Percentiles rank a stretch among this genome's conserved stretches.
Evolutionary conservation across 148 eudicot species (phyloP).

Genomic region (Persicaria tinctoria): DNA sequence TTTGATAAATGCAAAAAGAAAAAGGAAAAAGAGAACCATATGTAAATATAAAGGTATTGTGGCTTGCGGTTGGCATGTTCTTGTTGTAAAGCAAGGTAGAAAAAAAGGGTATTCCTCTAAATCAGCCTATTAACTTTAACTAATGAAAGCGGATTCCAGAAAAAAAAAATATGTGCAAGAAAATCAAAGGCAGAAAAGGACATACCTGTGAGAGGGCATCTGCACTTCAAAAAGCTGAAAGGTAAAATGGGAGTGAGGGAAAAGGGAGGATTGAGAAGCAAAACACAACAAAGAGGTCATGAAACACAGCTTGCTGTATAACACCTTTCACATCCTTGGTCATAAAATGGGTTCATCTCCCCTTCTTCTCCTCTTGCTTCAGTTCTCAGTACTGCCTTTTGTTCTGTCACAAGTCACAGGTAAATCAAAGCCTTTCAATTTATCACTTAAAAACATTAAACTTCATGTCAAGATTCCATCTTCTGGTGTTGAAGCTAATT

Average conservation of each 20-base stretch:
- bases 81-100: slow-evolving; percentile 7
- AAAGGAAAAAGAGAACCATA: neutral
- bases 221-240: slow-evolving; percentile 4
- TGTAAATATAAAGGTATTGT: neutral
- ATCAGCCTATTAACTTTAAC: slow-evolving; percentile 25
- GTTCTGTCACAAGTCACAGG: slow-evolving; percentile 61
- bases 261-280: neutral
- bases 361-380: slow-evolving; percentile 25
- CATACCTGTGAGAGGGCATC: slow-evolving; percentile 21
- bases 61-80: slow-evolving; percentile 6
- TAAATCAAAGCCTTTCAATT: slow-evolving; percentile 18
- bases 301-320: slow-evolving; percentile 15
- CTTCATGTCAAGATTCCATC: neutral
- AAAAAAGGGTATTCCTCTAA: slow-evolving; percentile 12
- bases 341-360: slow-evolving; percentile 47
- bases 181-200: too few relatives aligned
- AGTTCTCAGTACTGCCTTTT: slow-evolving; percentile 30
- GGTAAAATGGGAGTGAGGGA: too few relatives aligned
- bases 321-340: slow-evolving; percentile 1
- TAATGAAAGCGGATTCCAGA: slow-evolving; percentile 47
- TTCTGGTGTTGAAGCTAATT: neutral
- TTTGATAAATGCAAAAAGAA: neutral
- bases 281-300: neutral
- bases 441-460: neutral
- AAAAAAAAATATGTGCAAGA: slow-evolving; percentile 16